Base-by-base conservation (phyloP, 805 yeast genomes). In the Lipomyces orientalis region DNA sequence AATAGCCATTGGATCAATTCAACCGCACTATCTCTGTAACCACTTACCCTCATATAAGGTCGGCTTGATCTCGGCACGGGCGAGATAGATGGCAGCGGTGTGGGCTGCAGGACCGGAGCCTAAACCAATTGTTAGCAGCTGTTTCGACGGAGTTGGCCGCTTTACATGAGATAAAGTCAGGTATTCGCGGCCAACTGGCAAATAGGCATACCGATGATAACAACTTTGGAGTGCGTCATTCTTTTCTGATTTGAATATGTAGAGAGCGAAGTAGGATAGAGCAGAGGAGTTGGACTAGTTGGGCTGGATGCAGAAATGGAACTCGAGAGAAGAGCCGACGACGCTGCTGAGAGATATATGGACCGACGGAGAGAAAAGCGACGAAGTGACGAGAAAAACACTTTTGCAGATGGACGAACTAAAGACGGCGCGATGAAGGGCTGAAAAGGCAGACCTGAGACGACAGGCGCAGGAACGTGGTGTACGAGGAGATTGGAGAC, bases 31-130 rank as follows among this genome's bases (percentile, higher is more conserved):
- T 43, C 33, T 25, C 34, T 52, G 34, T 16, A 34, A 14, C n/a
- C 8, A 56, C 90, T 94, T 84, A 76, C 99, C 99, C 82, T 95
- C 99, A 81, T 93, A 95, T 75, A 95, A 80, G 37, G 90, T 88
- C 31, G 99, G 98, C 81, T 90, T 88, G 77, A 93, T 87, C 84
- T 95, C 99, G 55, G 99, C 99, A 81, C 99, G 89, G 37, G 98
- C 89, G 64, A 95, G 84, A 81, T 95, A 95, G 79, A 95, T 91
- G 73, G 99, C 99, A 61, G 99, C 99, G 56, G 99, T 95, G 85
- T 95, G 97, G 64, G 98, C 99, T 66, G 99, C 99, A 65, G 99
- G 99, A 75, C 99, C 99, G 64, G 98, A 93, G 57, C 99, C 98
- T 63, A 49, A 35, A 57, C 25, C 25, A 4, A 7, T 34, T 12